Evolutionary conservation across 352 stramenopile genomes (phyloP).

Genomic region (Globisporangium heterothallicum): DNA sequence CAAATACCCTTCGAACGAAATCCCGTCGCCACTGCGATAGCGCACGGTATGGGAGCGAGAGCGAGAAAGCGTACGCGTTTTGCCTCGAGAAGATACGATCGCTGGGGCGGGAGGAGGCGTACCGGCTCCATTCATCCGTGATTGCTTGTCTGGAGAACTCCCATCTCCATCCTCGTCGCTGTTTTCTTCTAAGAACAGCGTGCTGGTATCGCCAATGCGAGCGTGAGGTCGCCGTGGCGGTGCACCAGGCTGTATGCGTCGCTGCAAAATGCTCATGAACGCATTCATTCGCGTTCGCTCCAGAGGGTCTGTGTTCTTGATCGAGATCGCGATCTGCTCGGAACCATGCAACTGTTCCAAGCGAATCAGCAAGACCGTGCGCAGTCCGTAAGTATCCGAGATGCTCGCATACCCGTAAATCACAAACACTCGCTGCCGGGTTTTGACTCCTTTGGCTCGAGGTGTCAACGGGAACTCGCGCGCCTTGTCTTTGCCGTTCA

Average conservation of each 20-base stretch:
- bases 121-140: background rate
- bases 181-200: constrained; percentile 46
- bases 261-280: constrained; percentile 53
- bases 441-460: constrained; percentile 8
- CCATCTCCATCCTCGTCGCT: constrained; percentile 16
- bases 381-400: constrained; percentile 27
- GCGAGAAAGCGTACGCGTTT: constrained; percentile 12
- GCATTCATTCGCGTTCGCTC: constrained; percentile 36
- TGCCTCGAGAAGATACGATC: background rate
- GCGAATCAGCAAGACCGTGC: constrained; percentile 49
- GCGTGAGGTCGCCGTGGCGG: constrained; percentile 38
- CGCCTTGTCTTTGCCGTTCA: background rate
- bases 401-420: constrained; percentile 56
- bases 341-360: constrained; percentile 67
- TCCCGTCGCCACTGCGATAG: constrained; percentile 59
- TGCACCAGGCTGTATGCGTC: constrained; percentile 49
- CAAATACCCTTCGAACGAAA: constrained; percentile 80
- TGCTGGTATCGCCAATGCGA: constrained; percentile 34
- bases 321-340: constrained; percentile 54
- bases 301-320: constrained; percentile 70
- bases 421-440: constrained; percentile 27
- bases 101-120: constrained; percentile 1
- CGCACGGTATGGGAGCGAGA: constrained; percentile 57
- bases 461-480: constrained; percentile 6
- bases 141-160: constrained; percentile 9